phyloP scores from a whole-genome alignment of 2,329 filamentous ascomycete species.

The Fusarium sp. region DNA sequence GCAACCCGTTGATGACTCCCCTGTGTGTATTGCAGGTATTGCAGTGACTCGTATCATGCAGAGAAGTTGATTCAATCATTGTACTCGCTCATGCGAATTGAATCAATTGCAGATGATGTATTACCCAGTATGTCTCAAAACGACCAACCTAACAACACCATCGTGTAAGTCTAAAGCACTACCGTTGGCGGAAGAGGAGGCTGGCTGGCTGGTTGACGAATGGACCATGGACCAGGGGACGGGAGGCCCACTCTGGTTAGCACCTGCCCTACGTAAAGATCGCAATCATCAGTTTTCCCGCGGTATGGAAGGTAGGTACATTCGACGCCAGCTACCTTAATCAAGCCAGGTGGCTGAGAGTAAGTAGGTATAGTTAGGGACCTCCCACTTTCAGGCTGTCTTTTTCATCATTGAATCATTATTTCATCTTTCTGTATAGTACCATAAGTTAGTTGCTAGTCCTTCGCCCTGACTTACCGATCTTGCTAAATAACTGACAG shows the following conservation, averaged over 20 bases:
- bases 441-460: not conserved
- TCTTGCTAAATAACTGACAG: not conserved
- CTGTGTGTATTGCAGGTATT: slow-evolving; percentile 1
- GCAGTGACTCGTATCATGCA: not conserved
- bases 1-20: slow-evolving; percentile 24
- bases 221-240: slow-evolving; percentile 19
- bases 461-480: not conserved
- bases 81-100: not conserved
- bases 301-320: not conserved
- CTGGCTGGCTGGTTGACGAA: slow-evolving; percentile 10
- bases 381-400: not conserved
- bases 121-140: not conserved
- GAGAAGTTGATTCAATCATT: not conserved
- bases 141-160: not conserved
- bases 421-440: not conserved
- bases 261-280: slow-evolving; percentile 30
- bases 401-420: not conserved
- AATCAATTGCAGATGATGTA: not conserved
- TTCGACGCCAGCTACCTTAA: not conserved
- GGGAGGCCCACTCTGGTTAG: slow-evolving; percentile 26
- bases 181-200: slow-evolving; percentile 16
- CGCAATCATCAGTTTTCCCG: slow-evolving; percentile 15
- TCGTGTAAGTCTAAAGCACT: slow-evolving; percentile 17
- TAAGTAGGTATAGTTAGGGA: not conserved
- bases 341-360: slow-evolving; percentile 14